Base-by-base conservation (phyloP, 108 stramenopile species). In the Pseudonitzschia multiseries region DNA sequence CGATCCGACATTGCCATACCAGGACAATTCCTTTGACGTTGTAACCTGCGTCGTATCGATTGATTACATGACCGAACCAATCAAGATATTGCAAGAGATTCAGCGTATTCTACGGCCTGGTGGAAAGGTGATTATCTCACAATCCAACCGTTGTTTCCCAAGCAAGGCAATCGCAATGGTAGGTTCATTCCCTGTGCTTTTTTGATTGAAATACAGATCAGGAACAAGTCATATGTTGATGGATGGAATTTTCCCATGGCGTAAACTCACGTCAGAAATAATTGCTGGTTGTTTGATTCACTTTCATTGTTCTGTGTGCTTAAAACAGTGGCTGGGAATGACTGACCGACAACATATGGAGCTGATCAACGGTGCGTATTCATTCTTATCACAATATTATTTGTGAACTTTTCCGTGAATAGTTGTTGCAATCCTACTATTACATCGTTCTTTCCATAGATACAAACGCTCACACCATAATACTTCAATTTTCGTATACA, bases 11-110 rank as follows among this genome's bases (percentile, higher is more conserved):
- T 76, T 95, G 18, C 89, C 88, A 0, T 94, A 87, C 67, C 75
- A 71, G 2, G 95, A 95, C 76, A 81, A 84, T 65, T 83, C 82
- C 0, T 98, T 96, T 78, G 96, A 97, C 79, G 88, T 88, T 6
- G 95, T 98, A 6, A 98, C 97, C 43, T 96, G 96, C 72, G 97
- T 98, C 15, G 97, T 98, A 14, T 93, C 91, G 44, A 93, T 98
- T 63, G 97, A 98, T 64, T 98, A 98, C 73, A 78, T 98, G 73
- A 87, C 85, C 41, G 74, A 94, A 56, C 97, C 96, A 26, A 79
- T 95, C 42, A 81, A 89, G 33, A 91, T 97, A 20, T 72, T 98
- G 59, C 86, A 87, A 51, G 97, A 98, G 76, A 86, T 95, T n/a
- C 69, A 73, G 33, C 87, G 98, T 29, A 96, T 98, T 42, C 73